A percentile compares a stretch with the other conserved stretches of the same genome.
Conservation (phyloP, 352 stramenopile genomes). For the Globisporangium splendens region DNA sequence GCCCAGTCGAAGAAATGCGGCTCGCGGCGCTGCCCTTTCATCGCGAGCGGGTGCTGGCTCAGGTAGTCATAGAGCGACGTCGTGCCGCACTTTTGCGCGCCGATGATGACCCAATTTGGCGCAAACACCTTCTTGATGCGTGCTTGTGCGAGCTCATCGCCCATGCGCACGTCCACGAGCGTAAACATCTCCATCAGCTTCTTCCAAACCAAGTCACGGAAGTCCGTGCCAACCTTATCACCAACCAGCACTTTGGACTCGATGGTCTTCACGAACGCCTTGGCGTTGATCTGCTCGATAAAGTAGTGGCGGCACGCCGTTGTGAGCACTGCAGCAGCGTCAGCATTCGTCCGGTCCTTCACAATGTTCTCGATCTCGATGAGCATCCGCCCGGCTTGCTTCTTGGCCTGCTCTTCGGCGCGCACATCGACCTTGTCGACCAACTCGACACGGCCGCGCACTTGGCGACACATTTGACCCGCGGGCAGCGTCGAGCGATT, state of each 20-base stretch:
- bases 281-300: constrained; percentile 56
- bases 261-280: constrained; percentile 30
- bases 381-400: constrained; percentile 26
- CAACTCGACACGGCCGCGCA: constrained; percentile 51
- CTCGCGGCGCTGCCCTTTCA: constrained; percentile 61
- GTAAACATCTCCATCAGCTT: constrained; percentile 41
- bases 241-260: constrained; percentile 7
- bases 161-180: constrained; percentile 33
- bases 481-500: constrained; percentile 26
- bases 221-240: constrained; percentile 5
- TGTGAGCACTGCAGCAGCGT: constrained; percentile 18
- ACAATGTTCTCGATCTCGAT: constrained; percentile 25
- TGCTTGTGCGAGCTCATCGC: constrained; percentile 25
- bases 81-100: constrained; percentile 60
- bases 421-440: constrained; percentile 24
- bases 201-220: constrained; percentile 22
- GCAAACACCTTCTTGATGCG: constrained; percentile 20
- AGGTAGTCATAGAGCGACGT: constrained; percentile 62
- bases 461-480: constrained; percentile 45
- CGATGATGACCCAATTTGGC: constrained; percentile 58
- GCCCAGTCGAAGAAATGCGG: constrained; percentile 66
- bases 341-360: constrained; percentile 13
- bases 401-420: constrained; percentile 18
- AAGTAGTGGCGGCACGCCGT: constrained; percentile 51
- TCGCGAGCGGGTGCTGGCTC: constrained; percentile 85